Base-by-base conservation (phyloP, 2,329 filamentous ascomycete genomes). In the Lasiodiplodia gonubiensis region DNA sequence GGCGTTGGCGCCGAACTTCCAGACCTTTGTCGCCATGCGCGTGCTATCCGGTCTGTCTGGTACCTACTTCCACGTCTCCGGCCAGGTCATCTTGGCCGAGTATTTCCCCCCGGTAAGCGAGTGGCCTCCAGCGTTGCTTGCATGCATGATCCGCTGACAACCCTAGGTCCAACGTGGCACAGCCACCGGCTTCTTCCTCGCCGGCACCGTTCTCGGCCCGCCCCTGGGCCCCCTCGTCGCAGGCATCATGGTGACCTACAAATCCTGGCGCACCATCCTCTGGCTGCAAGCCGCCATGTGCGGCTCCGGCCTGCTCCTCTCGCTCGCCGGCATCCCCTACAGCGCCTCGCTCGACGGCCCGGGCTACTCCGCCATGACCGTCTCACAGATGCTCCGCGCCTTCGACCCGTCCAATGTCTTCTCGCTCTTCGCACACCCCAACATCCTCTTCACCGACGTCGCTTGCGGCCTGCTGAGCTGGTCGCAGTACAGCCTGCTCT, bases 161-260 rank as follows among this genome's bases (percentile, higher is more conserved):
- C 16, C 3, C 5, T 30, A 79, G 75, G 71, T 73, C 37, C 78
- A 83, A 69, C 67, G 79, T 51, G 81, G 80, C n/a, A 82, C 78
- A 2, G 81, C 81, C 4, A 76, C 79, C 2, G 81, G 80, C 0
- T 81, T 79, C 69, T 80, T 83, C 65, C 78, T 82, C 74, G 74
- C 76, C 39, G 81, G 81, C 6, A 79, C 77, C 2, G 79, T 82
- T 11, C 73, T 76, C 59, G 81, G 81, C 0, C 80, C 81, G 67
- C 80, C 81, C 14, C 72, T 82, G 66, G 80, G 76, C 1, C 76
- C 76, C 10, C 71, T 73, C 46, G 67, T 77, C 35, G 75, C 72
- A 16, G 76, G 76, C 25, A 72, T 77, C 12, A 76, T 78, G 48
- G 71, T 74, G 2, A 74, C 74, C 2, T 77, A 73, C 65, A 70